Base-by-base conservation (phyloP, 2,329 filamentous ascomycete genomes). In the Albophoma yamanashiensis region DNA sequence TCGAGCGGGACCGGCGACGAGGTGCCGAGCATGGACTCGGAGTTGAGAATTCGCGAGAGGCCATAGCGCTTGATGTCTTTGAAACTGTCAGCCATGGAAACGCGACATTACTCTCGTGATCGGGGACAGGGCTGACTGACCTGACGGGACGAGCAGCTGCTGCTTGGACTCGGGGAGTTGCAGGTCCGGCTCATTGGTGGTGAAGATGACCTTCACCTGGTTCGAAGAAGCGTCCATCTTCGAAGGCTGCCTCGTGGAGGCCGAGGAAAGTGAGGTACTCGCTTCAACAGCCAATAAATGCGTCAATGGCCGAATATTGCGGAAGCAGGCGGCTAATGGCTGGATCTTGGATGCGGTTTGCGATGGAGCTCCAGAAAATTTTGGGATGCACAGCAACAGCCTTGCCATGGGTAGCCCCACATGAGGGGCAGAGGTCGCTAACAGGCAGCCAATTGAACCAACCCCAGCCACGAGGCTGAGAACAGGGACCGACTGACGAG, bases 1-100 rank as follows among this genome's bases (percentile, higher is more conserved):
- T 99, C 94, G 75, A 99, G 88, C 22, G 91, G 91, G 55, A 92
- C 82, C 15, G 89, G 85, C 14, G 78, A 76, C 36, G 79, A 70
- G 55, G 84, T 87, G 70, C 82, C 79, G 72, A 89, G 85, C 82
- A 89, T 87, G 40, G 84, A 84, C 77, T 86, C 83, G 67, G 86
- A 88, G 74, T 89, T 89, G 70, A 89, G 79, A 62, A 89, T 85
- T 61, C 85, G 81, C 22, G 86, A 89, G 59, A 89, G 79, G 66
- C 85, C 86, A 82, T 88, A 88, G 69, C 86, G 82, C 70, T 85
- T 84, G 67, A 89, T 84, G 65, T 87, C 85, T 84, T 62, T 14
- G 6, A 25, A 1, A n/a, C 0, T 31, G 59, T 66, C 31, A 66
- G 60, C 8, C 25, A 4, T 34, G 4, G 2, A 7, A 6, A 15